Conservation (phyloP, 2,329 filamentous ascomycete species). For the Spiromastix sp. region DNA sequence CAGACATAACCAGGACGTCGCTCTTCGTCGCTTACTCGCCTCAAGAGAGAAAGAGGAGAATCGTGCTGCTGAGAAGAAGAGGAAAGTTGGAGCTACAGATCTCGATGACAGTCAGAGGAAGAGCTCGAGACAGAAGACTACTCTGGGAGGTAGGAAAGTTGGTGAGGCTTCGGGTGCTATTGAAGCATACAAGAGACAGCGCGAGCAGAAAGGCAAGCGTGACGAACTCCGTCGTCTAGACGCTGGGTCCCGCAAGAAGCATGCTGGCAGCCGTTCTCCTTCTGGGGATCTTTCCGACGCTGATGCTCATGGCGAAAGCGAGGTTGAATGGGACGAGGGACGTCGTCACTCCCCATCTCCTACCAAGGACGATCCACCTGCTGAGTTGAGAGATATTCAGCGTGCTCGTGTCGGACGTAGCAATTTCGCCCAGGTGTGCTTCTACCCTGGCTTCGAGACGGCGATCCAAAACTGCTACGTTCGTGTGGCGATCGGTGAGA, state of each 20-base stretch:
- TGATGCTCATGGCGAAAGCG: conserved; percentile 61
- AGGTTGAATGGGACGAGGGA: conserved; percentile 63
- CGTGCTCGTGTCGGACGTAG: conserved; percentile 72
- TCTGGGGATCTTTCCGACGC: conserved; percentile 52
- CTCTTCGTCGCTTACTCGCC: conserved; percentile 68
- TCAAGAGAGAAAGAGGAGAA: conserved; percentile 53
- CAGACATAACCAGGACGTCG: conserved; percentile 67
- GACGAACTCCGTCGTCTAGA: conserved; percentile 38
- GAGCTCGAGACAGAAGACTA: conserved; percentile 60
- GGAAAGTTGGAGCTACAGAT: conserved; percentile 70
- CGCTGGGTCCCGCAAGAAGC: conserved; percentile 37
- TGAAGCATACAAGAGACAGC: conserved; percentile 55
- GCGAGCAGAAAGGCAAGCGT: conserved; percentile 47
- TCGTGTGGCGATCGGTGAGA: conserved; percentile 71
- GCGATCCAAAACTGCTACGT: conserved; percentile 75
- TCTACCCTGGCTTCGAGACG: conserved; percentile 80
- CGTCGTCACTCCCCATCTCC: conserved; percentile 39
- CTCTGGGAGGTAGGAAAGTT: conserved; percentile 53
- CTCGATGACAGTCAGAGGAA: conserved; percentile 69
- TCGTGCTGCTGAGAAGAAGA: conserved; percentile 45
- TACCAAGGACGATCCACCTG: conserved; percentile 56
- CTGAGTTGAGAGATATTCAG: conserved; percentile 72
- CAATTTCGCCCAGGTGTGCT: conserved; percentile 84
- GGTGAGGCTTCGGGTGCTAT: conserved; percentile 63
- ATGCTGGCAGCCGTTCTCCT: conserved; percentile 52